These are phyloP conservation scores for Candida maesae DNA, from an alignment of 805 yeast genomes.

Conservation along the genomic window DNA sequence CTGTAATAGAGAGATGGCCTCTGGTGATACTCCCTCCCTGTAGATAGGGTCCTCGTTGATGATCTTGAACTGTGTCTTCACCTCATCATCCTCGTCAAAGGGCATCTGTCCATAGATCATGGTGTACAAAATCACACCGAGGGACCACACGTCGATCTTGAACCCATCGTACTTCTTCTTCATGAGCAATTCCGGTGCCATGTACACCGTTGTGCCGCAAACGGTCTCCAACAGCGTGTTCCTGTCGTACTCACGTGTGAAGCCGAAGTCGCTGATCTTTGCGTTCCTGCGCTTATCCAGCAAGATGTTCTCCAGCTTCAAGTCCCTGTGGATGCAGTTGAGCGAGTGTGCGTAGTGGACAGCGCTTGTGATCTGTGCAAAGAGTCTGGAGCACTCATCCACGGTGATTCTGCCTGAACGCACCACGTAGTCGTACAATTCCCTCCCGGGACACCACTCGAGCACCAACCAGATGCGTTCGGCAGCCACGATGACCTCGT, in stretches of 20 bases:
- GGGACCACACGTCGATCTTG: slow-evolving; percentile 85
- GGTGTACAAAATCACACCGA: slow-evolving; percentile 86
- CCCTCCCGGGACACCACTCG: slow-evolving; percentile 85
- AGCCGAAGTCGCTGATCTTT: slow-evolving; percentile 90
- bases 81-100: slow-evolving; percentile 77
- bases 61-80: slow-evolving; percentile 55
- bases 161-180: slow-evolving; percentile 73
- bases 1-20: slow-evolving; percentile 48
- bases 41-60: slow-evolving; percentile 62
- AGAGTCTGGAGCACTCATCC: slow-evolving; percentile 48
- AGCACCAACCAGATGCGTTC: slow-evolving; percentile 78
- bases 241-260: slow-evolving; percentile 70
- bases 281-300: slow-evolving; percentile 54
- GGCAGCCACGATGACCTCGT: slow-evolving; percentile 76
- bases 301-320: slow-evolving; percentile 76
- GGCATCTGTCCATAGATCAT: slow-evolving; percentile 87
- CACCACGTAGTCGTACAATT: slow-evolving; percentile 64
- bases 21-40: slow-evolving; percentile 42
- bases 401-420: slow-evolving; percentile 46
- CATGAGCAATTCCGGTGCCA: slow-evolving; percentile 89
- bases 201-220: slow-evolving; percentile 93
- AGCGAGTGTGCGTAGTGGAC: slow-evolving; percentile 68
- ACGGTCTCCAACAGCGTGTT: slow-evolving; percentile 66
- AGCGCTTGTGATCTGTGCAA: slow-evolving; percentile 60
- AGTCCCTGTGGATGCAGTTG: slow-evolving; percentile 80